Evolutionary conservation across 345 rosid genomes (phyloP), one percentile per base, ranked within the genome.

Genomic region (Melastoma malabathricum): DNA sequence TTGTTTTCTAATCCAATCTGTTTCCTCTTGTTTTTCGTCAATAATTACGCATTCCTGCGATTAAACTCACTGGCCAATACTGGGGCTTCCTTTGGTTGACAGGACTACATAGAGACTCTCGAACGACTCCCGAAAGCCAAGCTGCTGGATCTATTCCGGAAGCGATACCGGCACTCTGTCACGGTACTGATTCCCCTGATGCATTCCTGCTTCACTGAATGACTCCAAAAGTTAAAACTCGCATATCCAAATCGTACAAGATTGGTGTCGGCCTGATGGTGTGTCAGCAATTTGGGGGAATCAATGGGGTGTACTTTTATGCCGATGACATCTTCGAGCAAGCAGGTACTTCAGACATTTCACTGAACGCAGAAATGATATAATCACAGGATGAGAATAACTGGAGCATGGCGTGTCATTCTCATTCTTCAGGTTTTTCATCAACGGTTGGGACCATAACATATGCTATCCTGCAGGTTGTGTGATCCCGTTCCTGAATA

Each of bases 261-360:
- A 90, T 86, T 58, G 96, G 94, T 54, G 92, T 86, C 27, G 96
- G 96, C 57, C 38, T 90, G 62, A 90, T 86, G 98, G 76, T 80
- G 48, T 64, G 70, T 70, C 98, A 90, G 65, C 96, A 90, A 73
- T 80, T 82, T 62, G 98, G 96, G 46, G 98, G 96, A 67, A 86
- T 86, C 63, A 86, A 90, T 3, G 98, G 92, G 41, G 63, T 86
- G 54, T 77, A 85, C 72, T 86, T 92, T 59, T 86, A 92, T 58
- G 58, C 62, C 38, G 72, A 84, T 83, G 53, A 76, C 41, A 86
- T 80, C 59, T 84, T 86, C 18, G 89, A 75, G 69, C 70, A 79
- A 58, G 94, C 96, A 75, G 98, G 96, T 89, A 66, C 38, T 31
- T 31, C 9, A 2, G 7, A 31, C 38, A 2, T 31, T 5, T 31